Evolutionary conservation across 768 basidiomycete genomes (phyloP).

Genomic region (Dentipellis sp.): DNA sequence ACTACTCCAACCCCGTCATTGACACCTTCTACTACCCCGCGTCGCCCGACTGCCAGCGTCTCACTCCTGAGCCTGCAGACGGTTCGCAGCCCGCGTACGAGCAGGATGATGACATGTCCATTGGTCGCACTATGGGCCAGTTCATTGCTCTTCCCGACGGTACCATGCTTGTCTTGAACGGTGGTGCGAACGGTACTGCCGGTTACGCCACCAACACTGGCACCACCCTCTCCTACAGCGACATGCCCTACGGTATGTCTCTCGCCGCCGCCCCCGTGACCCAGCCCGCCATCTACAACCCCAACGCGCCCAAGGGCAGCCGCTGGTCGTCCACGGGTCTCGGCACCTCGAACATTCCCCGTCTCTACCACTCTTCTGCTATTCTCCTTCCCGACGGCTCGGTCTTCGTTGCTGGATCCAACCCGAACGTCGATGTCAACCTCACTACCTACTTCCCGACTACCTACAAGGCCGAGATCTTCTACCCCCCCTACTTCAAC

Average conservation of each 20-base stretch:
- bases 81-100: conserved; percentile 51
- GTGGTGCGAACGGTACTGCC: conserved; percentile 79
- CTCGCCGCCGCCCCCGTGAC: conserved; percentile 74
- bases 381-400: conserved; percentile 84
- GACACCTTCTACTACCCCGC: conserved; percentile 69
- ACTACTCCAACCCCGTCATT: conserved; percentile 64
- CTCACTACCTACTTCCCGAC: conserved; percentile 56
- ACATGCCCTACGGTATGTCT: conserved; percentile 66
- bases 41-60: conserved; percentile 66
- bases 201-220: conserved; percentile 57
- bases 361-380: conserved; percentile 88
- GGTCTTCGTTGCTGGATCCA: conserved; percentile 84
- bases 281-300: conserved; percentile 79
- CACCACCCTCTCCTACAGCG: conserved; percentile 21
- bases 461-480: conserved; percentile 75
- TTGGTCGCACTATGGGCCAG: conserved; percentile 84
- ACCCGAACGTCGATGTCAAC: conserved; percentile 85
- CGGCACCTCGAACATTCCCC: conserved; percentile 50
- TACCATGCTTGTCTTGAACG: conserved; percentile 74
- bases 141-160: conserved; percentile 79
- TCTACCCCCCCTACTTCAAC: conserved; percentile 87
- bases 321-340: conserved; percentile 70
- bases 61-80: conserved; percentile 77
- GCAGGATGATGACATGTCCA: conserved; percentile 68
- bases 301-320: conserved; percentile 55